Conservation (phyloP, 768 basidiomycete genomes). For the Lactarius hatsudake region DNA sequence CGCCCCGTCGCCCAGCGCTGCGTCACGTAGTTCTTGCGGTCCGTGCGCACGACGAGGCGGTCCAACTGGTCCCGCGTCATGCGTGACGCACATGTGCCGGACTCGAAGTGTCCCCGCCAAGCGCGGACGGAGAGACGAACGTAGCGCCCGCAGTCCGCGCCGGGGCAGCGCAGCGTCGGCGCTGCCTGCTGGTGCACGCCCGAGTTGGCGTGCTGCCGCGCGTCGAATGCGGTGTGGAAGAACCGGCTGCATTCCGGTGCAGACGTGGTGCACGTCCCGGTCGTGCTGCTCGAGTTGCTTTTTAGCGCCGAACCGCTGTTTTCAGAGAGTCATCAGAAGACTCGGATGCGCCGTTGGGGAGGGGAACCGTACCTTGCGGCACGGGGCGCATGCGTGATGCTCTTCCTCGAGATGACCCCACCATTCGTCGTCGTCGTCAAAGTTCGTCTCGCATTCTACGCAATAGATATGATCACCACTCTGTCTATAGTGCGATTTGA, state of each 20-base stretch:
- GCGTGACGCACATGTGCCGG: slow-evolving; percentile 52
- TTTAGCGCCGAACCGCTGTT: neutral
- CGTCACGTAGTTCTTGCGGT: slow-evolving; percentile 39
- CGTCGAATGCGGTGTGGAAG: slow-evolving; percentile 41
- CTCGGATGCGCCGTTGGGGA: too few species aligned
- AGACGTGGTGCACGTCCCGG: slow-evolving; percentile 40
- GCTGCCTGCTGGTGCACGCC: slow-evolving; percentile 42
- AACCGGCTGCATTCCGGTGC: slow-evolving; percentile 37
- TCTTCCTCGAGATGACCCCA: slow-evolving; percentile 3
- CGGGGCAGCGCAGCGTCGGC: slow-evolving; percentile 37
- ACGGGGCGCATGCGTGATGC: neutral
- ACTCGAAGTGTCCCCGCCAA: slow-evolving; percentile 65
- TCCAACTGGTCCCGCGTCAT: slow-evolving; percentile 40
- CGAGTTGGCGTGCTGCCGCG: slow-evolving; percentile 52
- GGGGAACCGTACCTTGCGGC: neutral
- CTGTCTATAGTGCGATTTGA: slow-evolving; percentile 47
- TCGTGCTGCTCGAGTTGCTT: neutral
- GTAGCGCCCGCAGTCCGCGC: slow-evolving; percentile 41
- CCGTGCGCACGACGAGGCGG: slow-evolving; percentile 41
- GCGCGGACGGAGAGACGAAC: slow-evolving; percentile 53
- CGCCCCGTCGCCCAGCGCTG: slow-evolving; percentile 35
- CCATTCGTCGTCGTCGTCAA: slow-evolving; percentile 8
- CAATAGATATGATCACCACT: slow-evolving; percentile 5
- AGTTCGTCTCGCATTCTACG: slow-evolving; percentile 7
- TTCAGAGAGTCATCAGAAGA: too few species aligned